Evolutionary conservation across 768 basidiomycete genomes (phyloP), one percentile per base, ranked within the genome.

Genomic region (Termitomyces sp.): DNA sequence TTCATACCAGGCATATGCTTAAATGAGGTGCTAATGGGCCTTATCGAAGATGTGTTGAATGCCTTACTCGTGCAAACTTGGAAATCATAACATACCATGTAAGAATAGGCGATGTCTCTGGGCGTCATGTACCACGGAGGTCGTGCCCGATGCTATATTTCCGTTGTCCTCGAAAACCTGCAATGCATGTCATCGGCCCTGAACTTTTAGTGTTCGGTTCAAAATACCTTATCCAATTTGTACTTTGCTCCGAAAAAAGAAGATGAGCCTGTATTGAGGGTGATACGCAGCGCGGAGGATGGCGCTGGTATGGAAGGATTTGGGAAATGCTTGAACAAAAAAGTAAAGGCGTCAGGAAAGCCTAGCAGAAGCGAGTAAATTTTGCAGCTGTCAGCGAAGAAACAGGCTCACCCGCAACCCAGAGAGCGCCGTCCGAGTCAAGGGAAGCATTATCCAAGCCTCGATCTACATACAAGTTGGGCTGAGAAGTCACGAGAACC

Each of bases 81-180:
- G 32, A 33, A 32, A 16, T 46, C 1, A 36, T 24, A 48, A 39
- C 79, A 59, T 69, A 87, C 89, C 88, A 66, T 84, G 82, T 62
- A 90, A 67, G 70, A 83, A 91, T 20, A 91, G 67, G 39, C 67
- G 76, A 20, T 74, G 71, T 52, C 84, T 75, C 64, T 79, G 65
- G 2, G 80, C 70, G 66, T 89, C 87, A 65, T 86, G 81, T 16
- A 76, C 85, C 3, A 74, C 87, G 1, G 81, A 75, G 2, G 90
- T 92, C 39, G 78, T 74, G 7, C 81, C 85, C 16, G 83, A 82
- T 12, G 83, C 81, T 28, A 87, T 54, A 3, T 68, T 73, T 9
- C 90, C 89, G 60, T 85, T 77, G 69, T 91, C 88, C 69, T 90
- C 86, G 60, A 91, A 90, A 11, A 83, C 76, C 87, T 90, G 63